Evolutionary conservation across 2,329 filamentous ascomycete species (phyloP).

Genomic region (Nemania sp.): DNA sequence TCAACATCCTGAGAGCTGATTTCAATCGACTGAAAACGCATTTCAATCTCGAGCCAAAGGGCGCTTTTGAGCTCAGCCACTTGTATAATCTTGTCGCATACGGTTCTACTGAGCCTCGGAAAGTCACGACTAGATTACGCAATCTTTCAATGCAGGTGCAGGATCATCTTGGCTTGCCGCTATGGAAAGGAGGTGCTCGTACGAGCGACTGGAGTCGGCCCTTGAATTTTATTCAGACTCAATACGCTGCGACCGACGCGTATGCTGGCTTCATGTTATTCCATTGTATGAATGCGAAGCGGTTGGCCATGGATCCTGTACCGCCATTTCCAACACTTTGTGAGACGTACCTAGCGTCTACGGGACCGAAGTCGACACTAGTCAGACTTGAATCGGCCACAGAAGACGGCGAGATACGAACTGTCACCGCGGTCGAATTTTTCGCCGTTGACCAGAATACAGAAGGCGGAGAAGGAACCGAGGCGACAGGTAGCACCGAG

Average conservation of each 20-base stretch:
- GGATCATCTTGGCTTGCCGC: conserved; percentile 43
- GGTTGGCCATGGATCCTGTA: conserved; percentile 39
- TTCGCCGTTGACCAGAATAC: background rate
- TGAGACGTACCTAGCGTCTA: conserved; percentile 37
- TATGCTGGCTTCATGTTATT: conserved; percentile 49
- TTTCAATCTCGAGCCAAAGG: conserved; percentile 42
- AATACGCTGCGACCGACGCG: conserved; percentile 45
- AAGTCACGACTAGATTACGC: conserved; percentile 38
- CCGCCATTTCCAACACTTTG: conserved; percentile 41
- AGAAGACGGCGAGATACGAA: conserved; percentile 20
- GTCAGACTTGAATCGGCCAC: conserved; percentile 28
- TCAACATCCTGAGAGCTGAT: conserved; percentile 42
- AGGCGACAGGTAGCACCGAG: background rate
- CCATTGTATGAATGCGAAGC: conserved; percentile 46
- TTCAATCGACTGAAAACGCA: conserved; percentile 38
- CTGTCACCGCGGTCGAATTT: conserved; percentile 16
- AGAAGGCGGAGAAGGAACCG: background rate
- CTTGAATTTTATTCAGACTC: conserved; percentile 33
- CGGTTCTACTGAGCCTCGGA: conserved; percentile 10
- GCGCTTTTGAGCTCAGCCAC: conserved; percentile 47
- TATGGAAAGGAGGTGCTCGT: conserved; percentile 42
- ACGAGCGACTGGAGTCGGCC: conserved; percentile 44
- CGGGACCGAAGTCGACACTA: background rate
- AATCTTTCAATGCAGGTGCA: conserved; percentile 40
- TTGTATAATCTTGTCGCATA: conserved; percentile 40